Base-by-base conservation (phyloP, 2,329 filamentous ascomycete genomes). In the Plenodomus biglobosus region DNA sequence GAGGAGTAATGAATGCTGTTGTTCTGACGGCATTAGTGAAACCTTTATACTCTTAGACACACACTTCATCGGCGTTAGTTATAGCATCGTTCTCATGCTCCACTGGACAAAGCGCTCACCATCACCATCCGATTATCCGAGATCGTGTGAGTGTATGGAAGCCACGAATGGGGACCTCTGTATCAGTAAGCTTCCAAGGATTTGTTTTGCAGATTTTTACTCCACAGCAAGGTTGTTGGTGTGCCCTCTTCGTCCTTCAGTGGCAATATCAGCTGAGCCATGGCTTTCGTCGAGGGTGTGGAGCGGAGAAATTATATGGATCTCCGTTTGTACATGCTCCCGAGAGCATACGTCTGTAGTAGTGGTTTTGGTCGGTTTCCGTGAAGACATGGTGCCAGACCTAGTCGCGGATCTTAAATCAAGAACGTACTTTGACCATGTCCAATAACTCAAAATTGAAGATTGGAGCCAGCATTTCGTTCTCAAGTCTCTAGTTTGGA, bases 21-120 rank as follows among this genome's bases (percentile, higher is more conserved):
- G 15, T n/a, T 6, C 16, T 38, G 30, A 38, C 15, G 30, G 30
- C 17, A 10, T 4, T 24, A 11, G 15, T 0, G 1, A 2, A 7
- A 30, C 32, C 42, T 50, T 35, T 50, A 50, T 47, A 20, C 38
- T 11, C 40, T 10, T 16, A 17, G 1, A 15, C 22, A 5, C 2
- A 1, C 11, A 24, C 22, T 5, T 24, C 5, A 24, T 24, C n/a
- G n/a, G n/a, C n/a, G n/a, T 24, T 24, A 5, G 6, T 6, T 24
- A 24, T 5, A 32, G 8, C 13, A 15, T 15, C 27, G 15, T 32
- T 32, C 27, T 32, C 13, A 32, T 11, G 6, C 13, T 32, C 27
- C 27, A 32, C 5, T 27, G 40, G 43, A 46, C 16, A 35, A 35
- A 11, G 17, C 8, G 8, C 39, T 41, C 37, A 21, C 37, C 37